Evolutionary conservation across 345 rosid genomes (phyloP), one percentile per base, ranked within the genome.

Genomic region (Erucastrum elatum): DNA sequence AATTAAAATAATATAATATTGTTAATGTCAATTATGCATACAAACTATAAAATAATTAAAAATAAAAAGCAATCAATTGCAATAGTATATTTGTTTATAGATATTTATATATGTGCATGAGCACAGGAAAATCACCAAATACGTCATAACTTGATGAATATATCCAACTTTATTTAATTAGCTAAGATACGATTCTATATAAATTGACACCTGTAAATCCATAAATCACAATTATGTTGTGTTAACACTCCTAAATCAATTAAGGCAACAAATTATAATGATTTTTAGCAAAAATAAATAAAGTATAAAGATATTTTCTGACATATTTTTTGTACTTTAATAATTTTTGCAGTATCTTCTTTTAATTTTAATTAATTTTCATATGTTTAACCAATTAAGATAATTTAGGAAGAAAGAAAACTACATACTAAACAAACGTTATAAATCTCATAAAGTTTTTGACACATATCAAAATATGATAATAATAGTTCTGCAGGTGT

Each of bases 391-490:
- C 0, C 8, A 75, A 13, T 46, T 11, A 46, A 46, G 53, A 46
- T 33, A 59, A 25, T 59, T 8, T 30, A 8, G 60, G 12, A 68
- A 76, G 68, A 68, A 76, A 60, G 17, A 49, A 77, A 62, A 26
- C 35, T 25, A 68, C 11, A 2, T n/a, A 25, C 15, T 25, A 4
- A 15, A 69, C 70, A 77, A 8, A 15, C 70, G 31, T 35, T 15
- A 77, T 13, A 70, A 70, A 15, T 69, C 55, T 8, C 21, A 15
- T 60, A 1, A 44, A 8, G 1, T 21, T 62, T 70, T 44, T 25
- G 80, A 33, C 75, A 77, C 64, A 33, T 68, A 58, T 69, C 41
- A 62, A 26, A 25, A 8, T 62, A 31, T 49, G 55, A 51, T 61
- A n/a, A 21, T 9, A 5, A 26, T 46, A 59, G 15, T 34, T 4